Evolutionary conservation across 768 basidiomycete genomes (phyloP).

Genomic region (Leccinum barrowsii): DNA sequence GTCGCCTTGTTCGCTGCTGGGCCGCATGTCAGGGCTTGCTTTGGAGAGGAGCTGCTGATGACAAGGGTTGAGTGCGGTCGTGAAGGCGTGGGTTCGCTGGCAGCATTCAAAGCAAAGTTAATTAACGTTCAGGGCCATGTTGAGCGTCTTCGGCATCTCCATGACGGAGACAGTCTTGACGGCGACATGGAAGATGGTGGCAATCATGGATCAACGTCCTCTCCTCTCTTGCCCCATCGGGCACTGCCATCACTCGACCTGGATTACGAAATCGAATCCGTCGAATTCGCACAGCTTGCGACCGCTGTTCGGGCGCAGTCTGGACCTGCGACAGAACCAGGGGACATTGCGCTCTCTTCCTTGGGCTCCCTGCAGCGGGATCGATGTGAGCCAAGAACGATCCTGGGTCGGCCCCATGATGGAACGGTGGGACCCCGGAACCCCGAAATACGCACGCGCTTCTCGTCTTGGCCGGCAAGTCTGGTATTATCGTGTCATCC

Average conservation of each 20-base stretch:
- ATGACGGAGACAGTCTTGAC: constrained; percentile 15
- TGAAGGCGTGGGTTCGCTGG: constrained; percentile 14
- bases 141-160: constrained; percentile 16
- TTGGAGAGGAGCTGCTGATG: constrained; percentile 13
- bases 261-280: constrained; percentile 20
- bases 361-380: constrained; percentile 1
- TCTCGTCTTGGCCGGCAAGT: constrained; percentile 6
- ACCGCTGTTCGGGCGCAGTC: background rate
- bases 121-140: constrained; percentile 23
- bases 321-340: constrained; percentile 4
- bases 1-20: constrained; percentile 18
- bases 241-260: constrained; percentile 6
- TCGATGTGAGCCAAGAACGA: background rate
- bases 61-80: constrained; percentile 10
- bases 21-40: constrained; percentile 9
- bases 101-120: constrained; percentile 23
- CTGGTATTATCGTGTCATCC: background rate
- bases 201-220: constrained; percentile 22
- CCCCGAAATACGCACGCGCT: constrained; percentile 14
- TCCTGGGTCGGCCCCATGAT: constrained; percentile 1
- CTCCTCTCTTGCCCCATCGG: constrained; percentile 22
- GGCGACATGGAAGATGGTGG: constrained; percentile 17
- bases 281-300: constrained; percentile 11
- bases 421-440: constrained; percentile 8
- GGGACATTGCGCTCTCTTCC: constrained; percentile 5